Percentiles rank a stretch among this genome's conserved stretches.
These are phyloP conservation scores for Lentinula edodes DNA, from an alignment of 768 basidiomycete species.

Conservation along the genomic window DNA sequence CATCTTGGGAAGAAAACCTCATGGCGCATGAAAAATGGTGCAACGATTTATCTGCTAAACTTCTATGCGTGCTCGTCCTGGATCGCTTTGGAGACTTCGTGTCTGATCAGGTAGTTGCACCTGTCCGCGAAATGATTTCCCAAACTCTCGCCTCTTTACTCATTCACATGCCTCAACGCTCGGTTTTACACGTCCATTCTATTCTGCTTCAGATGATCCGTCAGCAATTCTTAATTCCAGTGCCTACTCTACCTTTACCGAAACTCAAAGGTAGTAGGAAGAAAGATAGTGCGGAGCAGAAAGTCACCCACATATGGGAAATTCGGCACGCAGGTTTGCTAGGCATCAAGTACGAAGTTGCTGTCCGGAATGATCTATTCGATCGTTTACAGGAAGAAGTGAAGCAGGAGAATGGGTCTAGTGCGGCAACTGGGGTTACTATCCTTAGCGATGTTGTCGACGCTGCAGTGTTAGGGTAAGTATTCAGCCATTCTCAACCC, in stretches of 20 bases:
- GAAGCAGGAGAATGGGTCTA: constrained; percentile 31
- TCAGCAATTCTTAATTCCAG: constrained; percentile 63
- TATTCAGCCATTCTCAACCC: neutral
- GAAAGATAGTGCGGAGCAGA: constrained; percentile 25
- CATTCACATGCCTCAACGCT: constrained; percentile 80
- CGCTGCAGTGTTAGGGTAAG: constrained; percentile 87
- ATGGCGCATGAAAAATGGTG: constrained; percentile 80
- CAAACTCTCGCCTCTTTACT: constrained; percentile 90
- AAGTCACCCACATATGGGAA: constrained; percentile 82
- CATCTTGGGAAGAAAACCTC: constrained; percentile 52
- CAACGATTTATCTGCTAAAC: constrained; percentile 78
- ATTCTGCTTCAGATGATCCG: constrained; percentile 91
- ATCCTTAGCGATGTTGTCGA: constrained; percentile 82
- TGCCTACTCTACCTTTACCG: neutral
- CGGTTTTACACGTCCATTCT: constrained; percentile 73
- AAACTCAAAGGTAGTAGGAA: constrained; percentile 6
- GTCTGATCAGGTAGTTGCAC: constrained; percentile 94
- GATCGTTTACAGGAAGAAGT: constrained; percentile 14
- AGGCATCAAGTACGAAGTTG: constrained; percentile 97
- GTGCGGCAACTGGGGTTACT: constrained; percentile 38
- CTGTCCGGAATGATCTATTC: constrained; percentile 84
- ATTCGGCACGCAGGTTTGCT: constrained; percentile 96
- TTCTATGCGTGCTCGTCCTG: constrained; percentile 85
- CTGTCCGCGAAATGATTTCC: constrained; percentile 93
- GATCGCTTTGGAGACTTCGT: constrained; percentile 99